Percentiles rank a stretch among this genome's conserved stretches.
Conservation (phyloP, 257 asterid species). For the Leonotis leonurus region DNA sequence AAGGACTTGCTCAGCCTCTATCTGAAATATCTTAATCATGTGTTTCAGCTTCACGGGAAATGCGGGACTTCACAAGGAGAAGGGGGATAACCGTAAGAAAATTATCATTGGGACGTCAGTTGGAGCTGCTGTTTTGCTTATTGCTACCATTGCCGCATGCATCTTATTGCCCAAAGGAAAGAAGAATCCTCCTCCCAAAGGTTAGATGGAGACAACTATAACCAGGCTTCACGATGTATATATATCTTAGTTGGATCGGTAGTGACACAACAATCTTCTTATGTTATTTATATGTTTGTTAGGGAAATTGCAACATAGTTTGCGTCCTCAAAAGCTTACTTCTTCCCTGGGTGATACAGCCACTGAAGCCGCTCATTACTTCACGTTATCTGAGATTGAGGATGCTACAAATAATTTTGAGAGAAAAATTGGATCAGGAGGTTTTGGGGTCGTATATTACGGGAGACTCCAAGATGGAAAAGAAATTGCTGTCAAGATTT, state of each 20-base stretch:
- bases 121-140: constrained; percentile 68
- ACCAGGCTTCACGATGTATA: neutral
- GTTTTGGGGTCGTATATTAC: constrained; percentile 85
- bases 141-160: constrained; percentile 59
- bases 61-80: constrained; percentile 43
- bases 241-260: constrained; percentile 1
- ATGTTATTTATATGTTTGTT: neutral
- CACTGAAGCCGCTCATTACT: constrained; percentile 82
- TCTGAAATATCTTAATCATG: neutral
- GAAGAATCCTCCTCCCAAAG: constrained; percentile 39
- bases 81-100: constrained; percentile 36
- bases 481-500: constrained; percentile 90
- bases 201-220: constrained; percentile 27
- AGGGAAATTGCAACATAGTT: constrained; percentile 37
- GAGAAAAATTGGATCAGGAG: constrained; percentile 88
- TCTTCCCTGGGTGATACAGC: constrained; percentile 54
- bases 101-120: constrained; percentile 73
- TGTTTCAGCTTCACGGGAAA: constrained; percentile 74
- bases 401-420: constrained; percentile 74
- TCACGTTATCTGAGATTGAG: constrained; percentile 67
- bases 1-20: constrained; percentile 1
- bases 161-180: constrained; percentile 50
- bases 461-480: constrained; percentile 72
- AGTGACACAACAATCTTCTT: constrained; percentile 10
- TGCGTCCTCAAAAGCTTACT: constrained; percentile 36